Percentiles rank a stretch among this genome's conserved stretches.
phyloP scores from a whole-genome alignment of 768 basidiomycete species.

The Mycena capillaripes region DNA sequence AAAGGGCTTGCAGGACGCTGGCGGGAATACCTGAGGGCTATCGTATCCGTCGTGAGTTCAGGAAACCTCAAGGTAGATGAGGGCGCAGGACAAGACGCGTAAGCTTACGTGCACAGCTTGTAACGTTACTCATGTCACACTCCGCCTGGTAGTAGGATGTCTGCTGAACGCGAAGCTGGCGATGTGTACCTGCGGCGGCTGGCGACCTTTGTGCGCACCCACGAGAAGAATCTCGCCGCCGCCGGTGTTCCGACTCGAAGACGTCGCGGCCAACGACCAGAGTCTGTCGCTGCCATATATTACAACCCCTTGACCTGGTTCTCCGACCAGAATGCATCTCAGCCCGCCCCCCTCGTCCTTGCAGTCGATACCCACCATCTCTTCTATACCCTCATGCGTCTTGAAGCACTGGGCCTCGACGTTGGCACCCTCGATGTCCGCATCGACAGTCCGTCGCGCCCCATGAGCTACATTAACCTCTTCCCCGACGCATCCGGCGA shows the following conservation, averaged over 20 bases:
- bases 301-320: constrained; percentile 80
- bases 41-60: too few relatives aligned
- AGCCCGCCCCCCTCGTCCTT: constrained; percentile 68
- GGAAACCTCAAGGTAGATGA: too few relatives aligned
- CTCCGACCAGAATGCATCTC: constrained; percentile 48
- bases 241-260: constrained; percentile 64
- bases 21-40: too few relatives aligned
- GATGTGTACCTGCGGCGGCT: constrained; percentile 83
- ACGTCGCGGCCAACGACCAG: constrained; percentile 55
- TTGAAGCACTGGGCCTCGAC: constrained; percentile 84
- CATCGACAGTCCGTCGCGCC: constrained; percentile 79
- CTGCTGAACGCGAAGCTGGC: constrained; percentile 66
- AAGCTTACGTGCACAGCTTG: too few relatives aligned
- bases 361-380: constrained; percentile 85
- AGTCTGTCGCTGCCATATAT: constrained; percentile 46
- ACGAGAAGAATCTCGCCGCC: constrained; percentile 82
- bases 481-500: constrained; percentile 58
- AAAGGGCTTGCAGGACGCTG: too few relatives aligned
- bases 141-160: not conserved
- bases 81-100: too few relatives aligned
- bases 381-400: constrained; percentile 89
- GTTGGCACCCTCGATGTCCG: constrained; percentile 87
- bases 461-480: constrained; percentile 81
- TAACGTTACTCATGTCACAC: not conserved
- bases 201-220: constrained; percentile 77